Percentiles rank a stretch among this genome's conserved stretches.
Evolutionary conservation across 2,329 filamentous ascomycete species (phyloP).

Genomic region (Trichoderma guizhouense): DNA sequence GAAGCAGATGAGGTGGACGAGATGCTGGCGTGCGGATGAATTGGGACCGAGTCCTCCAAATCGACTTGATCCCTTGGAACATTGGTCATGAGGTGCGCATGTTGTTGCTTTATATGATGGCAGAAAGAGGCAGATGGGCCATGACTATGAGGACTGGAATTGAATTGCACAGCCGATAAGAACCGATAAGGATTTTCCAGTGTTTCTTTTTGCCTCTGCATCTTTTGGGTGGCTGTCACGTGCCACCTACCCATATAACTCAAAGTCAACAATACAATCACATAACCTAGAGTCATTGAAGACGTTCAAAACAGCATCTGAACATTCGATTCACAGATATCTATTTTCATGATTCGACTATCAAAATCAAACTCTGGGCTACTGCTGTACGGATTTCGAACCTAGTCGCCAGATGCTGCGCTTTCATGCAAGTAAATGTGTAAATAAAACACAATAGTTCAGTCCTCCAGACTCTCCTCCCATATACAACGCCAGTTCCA

Average conservation of each 20-base stretch:
- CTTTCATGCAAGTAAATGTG: background rate
- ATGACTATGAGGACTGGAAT: background rate
- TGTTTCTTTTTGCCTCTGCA: background rate
- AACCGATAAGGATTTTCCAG: background rate
- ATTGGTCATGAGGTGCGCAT: conserved; percentile 44
- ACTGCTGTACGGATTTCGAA: background rate
- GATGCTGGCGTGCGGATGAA: conserved; percentile 28
- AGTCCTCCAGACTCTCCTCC: background rate
- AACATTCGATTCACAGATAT: background rate
- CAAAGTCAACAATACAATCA: background rate
- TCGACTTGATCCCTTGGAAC: conserved; percentile 44
- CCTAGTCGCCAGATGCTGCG: conserved; percentile 1
- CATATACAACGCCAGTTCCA: background rate
- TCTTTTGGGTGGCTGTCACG: conserved; percentile 13
- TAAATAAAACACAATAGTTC: background rate
- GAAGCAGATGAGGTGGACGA: conserved; percentile 22
- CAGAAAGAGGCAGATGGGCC: background rate
- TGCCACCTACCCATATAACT: background rate
- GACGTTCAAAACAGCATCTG: background rate
- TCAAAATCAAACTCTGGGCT: background rate
- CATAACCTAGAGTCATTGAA: background rate
- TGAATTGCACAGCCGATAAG: conserved; percentile 6
- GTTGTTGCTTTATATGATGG: conserved; percentile 20
- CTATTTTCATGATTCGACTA: background rate
- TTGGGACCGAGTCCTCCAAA: conserved; percentile 41